Conservation (phyloP, 805 yeast genomes). For the Maudiozyma serrabonitensis region DNA sequence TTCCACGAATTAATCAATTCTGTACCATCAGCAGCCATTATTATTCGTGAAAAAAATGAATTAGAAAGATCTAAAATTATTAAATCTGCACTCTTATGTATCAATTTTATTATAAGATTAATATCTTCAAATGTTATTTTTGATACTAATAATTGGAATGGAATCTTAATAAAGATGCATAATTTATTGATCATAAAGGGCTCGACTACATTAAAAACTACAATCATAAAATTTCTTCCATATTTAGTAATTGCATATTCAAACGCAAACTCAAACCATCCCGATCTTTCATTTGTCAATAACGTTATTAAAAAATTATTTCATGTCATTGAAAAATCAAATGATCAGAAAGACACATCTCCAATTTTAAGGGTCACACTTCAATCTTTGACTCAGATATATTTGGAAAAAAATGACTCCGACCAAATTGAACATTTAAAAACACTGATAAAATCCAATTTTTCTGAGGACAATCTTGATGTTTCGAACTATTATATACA, state of each 20-base stretch:
- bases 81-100: slow-evolving; percentile 17
- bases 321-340: slow-evolving; percentile 4
- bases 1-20: slow-evolving; percentile 4
- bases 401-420: slow-evolving; percentile 9
- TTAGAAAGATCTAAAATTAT: slow-evolving; percentile 24
- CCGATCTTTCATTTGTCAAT: slow-evolving; percentile 3
- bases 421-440: background rate
- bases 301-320: slow-evolving; percentile 1
- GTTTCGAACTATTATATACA: slow-evolving; percentile 1
- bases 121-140: slow-evolving; percentile 6
- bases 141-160: slow-evolving; percentile 6
- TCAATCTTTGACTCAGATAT: slow-evolving; percentile 16
- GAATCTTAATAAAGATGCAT: slow-evolving; percentile 4
- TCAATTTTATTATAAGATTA: slow-evolving; percentile 6
- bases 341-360: background rate
- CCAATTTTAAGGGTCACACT: slow-evolving; percentile 6
- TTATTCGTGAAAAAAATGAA: slow-evolving; percentile 1
- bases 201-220: background rate
- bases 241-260: slow-evolving; percentile 22
- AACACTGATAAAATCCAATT: background rate
- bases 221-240: slow-evolving; percentile 34
- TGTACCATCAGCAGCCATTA: slow-evolving; percentile 5
- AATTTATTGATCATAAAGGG: slow-evolving; percentile 6
- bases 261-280: background rate
- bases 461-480: background rate